Evolutionary conservation across 345 rosid genomes (phyloP), one percentile per base, ranked within the genome.

Genomic region (Hibiscus mutabilis): DNA sequence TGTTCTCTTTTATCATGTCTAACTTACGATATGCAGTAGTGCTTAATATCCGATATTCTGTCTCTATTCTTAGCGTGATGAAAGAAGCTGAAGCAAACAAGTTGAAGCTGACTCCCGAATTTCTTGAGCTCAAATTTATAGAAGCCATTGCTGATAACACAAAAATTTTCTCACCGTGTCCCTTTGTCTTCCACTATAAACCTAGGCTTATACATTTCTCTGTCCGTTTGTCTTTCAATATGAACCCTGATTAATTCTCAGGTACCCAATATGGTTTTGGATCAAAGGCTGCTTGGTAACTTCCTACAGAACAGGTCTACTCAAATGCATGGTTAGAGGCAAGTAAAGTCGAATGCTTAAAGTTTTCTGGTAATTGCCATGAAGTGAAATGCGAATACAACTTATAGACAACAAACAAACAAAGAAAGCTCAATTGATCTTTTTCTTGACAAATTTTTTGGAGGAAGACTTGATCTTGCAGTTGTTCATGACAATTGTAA

Each of bases 81-180:
- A 91, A 73, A 81, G 98, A 93, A 86, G 96, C 90, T 59, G 94
- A 91, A 86, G 98, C 96, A 74, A 93, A 93, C 83, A 86, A 83
- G 82, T 71, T 91, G 82, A 93, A 89, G 87, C 96, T 93, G 24
- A 89, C 97, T 4, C 94, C 97, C 1, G 85, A 91, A 66, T 94
- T 88, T 84, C 94, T 94, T 16, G 96, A 94, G 73, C 92, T 93
- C 63, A 89, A 81, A 70, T 91, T 93, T 82, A 91, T 89, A 2
- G 96, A 91, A 59, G 91, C 96, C 72, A 91, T 93, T 69, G 90
- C 96, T 46, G 82, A 77, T 63, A 91, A 93, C 80, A 91, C 96
- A 64, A 93, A 93, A 78, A 89, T 88, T 25, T 93, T 88, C 90
- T 46, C 5, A 31, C 52, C 62, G 44, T 6, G 15, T 16, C 16